Conservation (phyloP, 1,284 basidiomycete species). For the Takashimella koratensis region DNA sequence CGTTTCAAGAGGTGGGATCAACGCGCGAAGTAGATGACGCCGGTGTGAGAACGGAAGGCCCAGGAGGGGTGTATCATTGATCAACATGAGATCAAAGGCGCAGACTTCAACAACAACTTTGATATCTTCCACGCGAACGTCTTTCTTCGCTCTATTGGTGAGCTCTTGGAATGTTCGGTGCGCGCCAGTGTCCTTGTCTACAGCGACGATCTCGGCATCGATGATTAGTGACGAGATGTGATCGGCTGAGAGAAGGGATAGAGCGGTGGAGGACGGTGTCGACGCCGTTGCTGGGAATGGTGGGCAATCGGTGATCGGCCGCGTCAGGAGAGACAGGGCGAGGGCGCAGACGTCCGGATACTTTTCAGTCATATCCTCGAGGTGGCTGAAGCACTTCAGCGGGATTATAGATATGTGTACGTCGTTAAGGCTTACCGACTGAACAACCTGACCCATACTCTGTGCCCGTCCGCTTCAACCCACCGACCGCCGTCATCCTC, state of each 20-base stretch:
- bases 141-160: conserved; percentile 91
- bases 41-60: conserved; percentile 68
- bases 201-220: conserved; percentile 94
- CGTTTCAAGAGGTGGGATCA: conserved; percentile 56
- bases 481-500: conserved; percentile 45
- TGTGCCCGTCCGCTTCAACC: conserved; percentile 46
- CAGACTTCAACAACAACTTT: conserved; percentile 93
- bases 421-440: conserved; percentile 53
- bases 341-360: conserved; percentile 80
- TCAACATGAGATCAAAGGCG: conserved; percentile 89
- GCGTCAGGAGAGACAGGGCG: conserved; percentile 48
- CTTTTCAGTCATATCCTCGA: conserved; percentile 91
- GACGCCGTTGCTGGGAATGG: conserved; percentile 32
- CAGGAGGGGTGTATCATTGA: conserved; percentile 83
- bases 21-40: conserved; percentile 60
- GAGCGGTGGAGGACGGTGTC: conserved; percentile 19
- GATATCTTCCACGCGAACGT: conserved; percentile 94
- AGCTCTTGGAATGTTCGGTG: conserved; percentile 98
- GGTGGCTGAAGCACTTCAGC: conserved; percentile 53
- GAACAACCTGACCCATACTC: conserved; percentile 66
- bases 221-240: conserved; percentile 75
- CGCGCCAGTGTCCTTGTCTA: conserved; percentile 76
- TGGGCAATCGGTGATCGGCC: conserved; percentile 36
- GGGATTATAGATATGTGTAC: neutral
- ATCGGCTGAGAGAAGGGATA: conserved; percentile 27